Evolutionary conservation across 495 filamentous ascomycete species (phyloP).

Genomic region (Penicillium fimorum): DNA sequence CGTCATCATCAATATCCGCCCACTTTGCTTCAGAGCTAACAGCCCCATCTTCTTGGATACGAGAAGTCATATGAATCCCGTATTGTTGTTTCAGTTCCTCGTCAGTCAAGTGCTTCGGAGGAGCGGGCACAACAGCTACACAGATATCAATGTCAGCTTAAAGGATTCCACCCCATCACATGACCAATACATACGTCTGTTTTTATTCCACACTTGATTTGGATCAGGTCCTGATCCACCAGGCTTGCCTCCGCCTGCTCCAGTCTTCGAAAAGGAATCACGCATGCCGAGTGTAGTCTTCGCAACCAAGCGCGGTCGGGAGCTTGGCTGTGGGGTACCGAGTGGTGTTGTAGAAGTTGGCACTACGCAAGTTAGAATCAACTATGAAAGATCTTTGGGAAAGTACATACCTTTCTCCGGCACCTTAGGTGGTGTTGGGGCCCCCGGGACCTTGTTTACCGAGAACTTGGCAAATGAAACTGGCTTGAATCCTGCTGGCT

Average conservation of each 20-base stretch:
- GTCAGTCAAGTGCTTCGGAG: conserved; percentile 91
- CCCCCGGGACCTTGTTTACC: conserved; percentile 52
- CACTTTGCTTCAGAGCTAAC: conserved; percentile 81
- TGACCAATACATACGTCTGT: conserved; percentile 68
- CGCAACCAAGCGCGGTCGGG: conserved; percentile 63
- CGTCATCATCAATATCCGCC: conserved; percentile 98
- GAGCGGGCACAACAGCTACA: conserved; percentile 70
- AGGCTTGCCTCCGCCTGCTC: conserved; percentile 42
- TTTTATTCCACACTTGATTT: conserved; percentile 94
- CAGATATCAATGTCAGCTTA: conserved; percentile 29
- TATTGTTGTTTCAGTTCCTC: conserved; percentile 95
- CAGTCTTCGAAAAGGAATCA: conserved; percentile 50
- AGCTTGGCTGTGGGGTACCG: conserved; percentile 42
- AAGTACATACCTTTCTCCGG: conserved; percentile 52
- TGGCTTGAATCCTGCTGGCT: conserved; percentile 84
- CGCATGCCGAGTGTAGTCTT: conserved; percentile 60
- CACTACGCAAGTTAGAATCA: conserved; percentile 24
- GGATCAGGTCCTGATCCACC: conserved; percentile 61
- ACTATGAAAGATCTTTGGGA: neutral
- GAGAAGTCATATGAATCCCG: conserved; percentile 92
- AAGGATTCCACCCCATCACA: conserved; percentile 3
- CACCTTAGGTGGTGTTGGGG: conserved; percentile 52
- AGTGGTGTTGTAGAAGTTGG: conserved; percentile 41
- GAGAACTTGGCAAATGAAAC: conserved; percentile 86
- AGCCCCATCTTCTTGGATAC: conserved; percentile 77